Percentiles rank a stretch among this genome's conserved stretches.
phyloP scores from a whole-genome alignment of 352 stramenopile genomes.

The Globisporangium sylvaticum region DNA sequence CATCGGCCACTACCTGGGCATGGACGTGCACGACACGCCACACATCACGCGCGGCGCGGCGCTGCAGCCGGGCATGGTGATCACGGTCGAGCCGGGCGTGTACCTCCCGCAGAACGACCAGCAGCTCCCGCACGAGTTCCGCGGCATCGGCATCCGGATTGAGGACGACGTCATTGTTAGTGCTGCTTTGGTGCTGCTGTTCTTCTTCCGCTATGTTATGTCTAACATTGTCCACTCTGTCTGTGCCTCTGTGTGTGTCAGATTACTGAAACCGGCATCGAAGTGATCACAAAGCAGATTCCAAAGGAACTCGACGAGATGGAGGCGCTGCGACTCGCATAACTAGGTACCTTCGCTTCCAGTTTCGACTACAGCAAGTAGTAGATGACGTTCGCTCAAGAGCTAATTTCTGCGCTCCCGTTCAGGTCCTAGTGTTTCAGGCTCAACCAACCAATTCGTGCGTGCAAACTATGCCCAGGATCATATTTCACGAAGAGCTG shows the following conservation, averaged over 20 bases:
- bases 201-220: background rate
- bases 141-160: conserved; percentile 82
- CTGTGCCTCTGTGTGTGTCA: conserved; percentile 15
- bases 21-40: conserved; percentile 82
- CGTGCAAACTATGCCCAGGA: background rate
- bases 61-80: conserved; percentile 70
- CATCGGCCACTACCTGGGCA: conserved; percentile 80
- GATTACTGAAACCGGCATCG: conserved; percentile 73
- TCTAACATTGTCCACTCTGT: conserved; percentile 5
- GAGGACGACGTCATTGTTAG: conserved; percentile 83
- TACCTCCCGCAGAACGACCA: conserved; percentile 77
- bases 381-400: background rate
- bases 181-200: background rate
- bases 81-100: conserved; percentile 81
- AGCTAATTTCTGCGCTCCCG: background rate
- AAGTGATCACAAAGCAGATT: conserved; percentile 62
- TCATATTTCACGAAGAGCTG: background rate
- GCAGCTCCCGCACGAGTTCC: conserved; percentile 64
- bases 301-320: conserved; percentile 73
- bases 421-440: too few relatives aligned
- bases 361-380: background rate
- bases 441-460: too few relatives aligned
- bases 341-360: background rate
- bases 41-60: conserved; percentile 55
- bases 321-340: conserved; percentile 40